Evolutionary conservation across 2,329 filamentous ascomycete genomes (phyloP).

Genomic region (Knoxdaviesia proteae): DNA sequence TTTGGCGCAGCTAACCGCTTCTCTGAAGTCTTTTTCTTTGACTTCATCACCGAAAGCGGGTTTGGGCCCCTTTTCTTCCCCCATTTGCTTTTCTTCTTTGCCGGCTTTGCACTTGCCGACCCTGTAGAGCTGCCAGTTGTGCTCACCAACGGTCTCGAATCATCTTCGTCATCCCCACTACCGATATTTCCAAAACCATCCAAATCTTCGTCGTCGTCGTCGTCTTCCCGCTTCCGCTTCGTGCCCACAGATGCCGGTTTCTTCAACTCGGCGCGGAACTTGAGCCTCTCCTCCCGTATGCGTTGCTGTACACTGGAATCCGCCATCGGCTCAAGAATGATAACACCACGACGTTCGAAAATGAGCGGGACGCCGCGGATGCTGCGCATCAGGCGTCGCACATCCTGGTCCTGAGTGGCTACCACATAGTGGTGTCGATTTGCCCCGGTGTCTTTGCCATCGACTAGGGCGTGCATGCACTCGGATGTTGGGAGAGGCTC

Average conservation of each 20-base stretch:
- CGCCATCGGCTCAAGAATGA: constrained; percentile 54
- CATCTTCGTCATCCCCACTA: no score
- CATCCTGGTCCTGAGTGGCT: constrained; percentile 47
- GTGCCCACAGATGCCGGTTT: constrained; percentile 16
- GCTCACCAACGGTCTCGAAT: no score
- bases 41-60: no score
- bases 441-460: constrained; percentile 46
- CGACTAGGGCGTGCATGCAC: constrained; percentile 56
- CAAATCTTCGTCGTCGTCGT: constrained; percentile 14
- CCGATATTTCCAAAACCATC: no score
- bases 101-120: no score
- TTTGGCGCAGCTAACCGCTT: no score
- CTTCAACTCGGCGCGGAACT: constrained; percentile 52
- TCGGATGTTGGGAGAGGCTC: constrained; percentile 48
- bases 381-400: constrained; percentile 41
- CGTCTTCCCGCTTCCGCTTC: constrained; percentile 30
- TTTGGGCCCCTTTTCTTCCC: no score
- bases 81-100: no score
- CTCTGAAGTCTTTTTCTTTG: no score
- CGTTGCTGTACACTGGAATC: constrained; percentile 40
- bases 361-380: constrained; percentile 56
- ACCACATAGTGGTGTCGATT: constrained; percentile 70
- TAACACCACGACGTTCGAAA: constrained; percentile 60
- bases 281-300: constrained; percentile 48
- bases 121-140: no score